These are phyloP conservation scores for Nissolia schottii DNA, from an alignment of 306 rosid genomes.

Conservation along the genomic window DNA sequence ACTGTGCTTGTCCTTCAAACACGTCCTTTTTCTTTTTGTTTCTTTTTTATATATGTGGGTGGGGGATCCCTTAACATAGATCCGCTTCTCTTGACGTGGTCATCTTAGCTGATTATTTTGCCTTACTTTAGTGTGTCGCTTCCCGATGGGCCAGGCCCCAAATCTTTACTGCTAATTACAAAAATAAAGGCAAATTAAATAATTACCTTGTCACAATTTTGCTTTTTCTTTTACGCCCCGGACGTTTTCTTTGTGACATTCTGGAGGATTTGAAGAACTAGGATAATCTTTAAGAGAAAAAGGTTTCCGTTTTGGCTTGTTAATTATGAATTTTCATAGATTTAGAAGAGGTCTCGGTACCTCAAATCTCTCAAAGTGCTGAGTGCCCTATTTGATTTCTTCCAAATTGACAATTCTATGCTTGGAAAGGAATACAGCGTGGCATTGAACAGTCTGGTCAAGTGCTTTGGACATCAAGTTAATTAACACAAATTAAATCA, in stretches of 20 bases:
- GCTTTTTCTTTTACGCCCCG: not conserved
- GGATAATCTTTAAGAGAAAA: not conserved
- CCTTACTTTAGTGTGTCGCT: not conserved
- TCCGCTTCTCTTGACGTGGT: slow-evolving; percentile 28
- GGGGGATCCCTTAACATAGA: not conserved
- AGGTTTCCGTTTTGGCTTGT: not conserved
- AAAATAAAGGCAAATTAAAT: too few relatives aligned
- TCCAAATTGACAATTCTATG: slow-evolving; percentile 16
- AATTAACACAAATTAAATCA: not conserved
- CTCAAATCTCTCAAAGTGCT: not conserved
- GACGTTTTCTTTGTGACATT: not conserved
- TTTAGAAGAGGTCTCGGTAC: slow-evolving; percentile 18
- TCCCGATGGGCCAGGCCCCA: not conserved
- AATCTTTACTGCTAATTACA: too few relatives aligned
- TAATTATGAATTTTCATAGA: slow-evolving; percentile 4
- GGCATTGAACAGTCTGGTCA: slow-evolving; percentile 15
- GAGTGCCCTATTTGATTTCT: slow-evolving; percentile 19
- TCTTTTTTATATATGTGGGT: not conserved
- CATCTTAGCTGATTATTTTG: not conserved
- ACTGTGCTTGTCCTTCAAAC: slow-evolving; percentile 32
- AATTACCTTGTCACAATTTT: not conserved
- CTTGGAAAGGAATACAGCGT: not conserved
- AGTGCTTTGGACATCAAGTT: not conserved
- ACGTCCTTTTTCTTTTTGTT: too few relatives aligned
- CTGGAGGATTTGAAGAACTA: not conserved